Conservation (phyloP, 345 rosid species). For the Bruguiera parviflora region DNA sequence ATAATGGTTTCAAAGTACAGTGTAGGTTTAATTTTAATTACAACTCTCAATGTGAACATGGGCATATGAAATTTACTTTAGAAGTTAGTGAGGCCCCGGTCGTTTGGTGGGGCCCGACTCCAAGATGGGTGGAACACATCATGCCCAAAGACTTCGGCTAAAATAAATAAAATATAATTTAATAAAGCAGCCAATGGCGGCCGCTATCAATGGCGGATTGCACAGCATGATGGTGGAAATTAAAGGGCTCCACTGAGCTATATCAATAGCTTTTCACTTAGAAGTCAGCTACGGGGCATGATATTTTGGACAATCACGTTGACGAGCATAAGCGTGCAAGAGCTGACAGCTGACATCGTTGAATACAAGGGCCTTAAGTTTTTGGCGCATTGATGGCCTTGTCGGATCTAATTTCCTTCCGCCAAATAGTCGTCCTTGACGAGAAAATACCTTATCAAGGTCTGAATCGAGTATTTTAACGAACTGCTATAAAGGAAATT, state of each 20-base stretch:
- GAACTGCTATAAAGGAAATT: no score
- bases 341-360: no score
- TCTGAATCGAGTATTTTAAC: no score
- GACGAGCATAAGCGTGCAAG: not conserved
- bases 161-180: not conserved
- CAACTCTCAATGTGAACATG: not conserved
- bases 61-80: no score
- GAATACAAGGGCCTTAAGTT: no score
- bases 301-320: not conserved
- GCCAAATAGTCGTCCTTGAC: no score
- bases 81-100: not conserved
- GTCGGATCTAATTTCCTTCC: no score
- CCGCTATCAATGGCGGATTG: constrained; percentile 24
- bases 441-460: no score
- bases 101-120: not conserved
- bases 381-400: no score
- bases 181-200: constrained; percentile 2
- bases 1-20: constrained; percentile 7
- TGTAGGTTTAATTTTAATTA: not conserved
- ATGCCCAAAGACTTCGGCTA: no score
- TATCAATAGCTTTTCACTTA: not conserved
- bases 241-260: not conserved
- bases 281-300: not conserved
- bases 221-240: not conserved
- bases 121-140: no score